Evolutionary conservation across 345 rosid genomes (phyloP), one percentile per base, ranked within the genome.

Genomic region (Aegle marmelos): DNA sequence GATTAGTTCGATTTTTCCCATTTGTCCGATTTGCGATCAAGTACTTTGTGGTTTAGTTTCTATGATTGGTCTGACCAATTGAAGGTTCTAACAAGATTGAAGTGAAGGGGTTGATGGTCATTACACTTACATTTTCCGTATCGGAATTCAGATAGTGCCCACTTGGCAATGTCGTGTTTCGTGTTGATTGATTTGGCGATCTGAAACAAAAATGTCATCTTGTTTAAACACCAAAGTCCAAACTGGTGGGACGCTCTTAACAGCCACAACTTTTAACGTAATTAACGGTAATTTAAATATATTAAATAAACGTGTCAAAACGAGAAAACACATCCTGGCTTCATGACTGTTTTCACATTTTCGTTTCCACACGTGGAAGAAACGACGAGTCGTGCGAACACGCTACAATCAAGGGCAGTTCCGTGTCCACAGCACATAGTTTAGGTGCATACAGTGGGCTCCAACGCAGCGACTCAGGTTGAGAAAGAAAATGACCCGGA

Each of bases 241-340:
- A 57, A 24, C 48, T 6, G 25, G 11, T 39, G 58, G 61, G 19
- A 4, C 17, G 25, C 61, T 1, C 31, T 24, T 24, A 21, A 30
- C 58, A 48, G 70, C 70, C 78, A 75, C 70, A 63, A 45, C 28
- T 24, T 39, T 25, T 28, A 74, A 74, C 69, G 77, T 61, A 50
- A 74, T 74, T 74, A 74, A 61, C 77, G 69, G 69, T 41, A 74
- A 74, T 74, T 62, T 74, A 62, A 61, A 61, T 9, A 69, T 25
- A 17, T 28, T 25, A 41, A n/a, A 45, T 33, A 45, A 50, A 74
- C 60, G 45, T 62, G 60, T 45, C 22, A 37, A 8, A 9, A 41
- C 13, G 13, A 41, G 13, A 41, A 41, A 13, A 1, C 48, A 41
- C 13, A 13, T 41, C 22, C 57, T 53, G 7, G 57, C 7, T 53